Base-by-base conservation (phyloP, 768 basidiomycete species). In the Psilocybe tampanensis region DNA sequence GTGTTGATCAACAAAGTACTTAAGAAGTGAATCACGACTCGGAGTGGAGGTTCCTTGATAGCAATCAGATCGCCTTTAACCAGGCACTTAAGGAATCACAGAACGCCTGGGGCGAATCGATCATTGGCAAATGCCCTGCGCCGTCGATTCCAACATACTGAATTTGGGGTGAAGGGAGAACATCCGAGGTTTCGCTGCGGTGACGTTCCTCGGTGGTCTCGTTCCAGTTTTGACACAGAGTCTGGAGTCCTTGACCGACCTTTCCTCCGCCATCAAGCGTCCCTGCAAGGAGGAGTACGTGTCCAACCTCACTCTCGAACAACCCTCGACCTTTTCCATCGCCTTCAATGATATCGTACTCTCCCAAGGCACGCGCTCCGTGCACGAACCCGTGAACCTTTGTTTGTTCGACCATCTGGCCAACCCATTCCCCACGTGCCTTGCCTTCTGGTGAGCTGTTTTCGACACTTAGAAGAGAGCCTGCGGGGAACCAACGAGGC, bases 121-220 rank as follows among this genome's bases (percentile, higher is more conserved):
- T 68, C 81, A 84, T 82, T 0, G 82, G 82, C 7, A 84, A 62
- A 70, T 84, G 80, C 0, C 81, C 81, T 0, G 78, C 69, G 7
- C 65, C 65, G 17, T 66, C 68, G 8, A 84, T 71, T 33, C 69
- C 70, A 18, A 63, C 67, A 57, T 71, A 77, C 24, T 68, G 63
- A 13, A 78, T 65, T 29, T 29, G 29, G 29, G 29, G 29, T 29
- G 5, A 4, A 29, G 29, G 29, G 9, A 9, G 29, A 4, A 29
- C 29, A 9, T 29, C 9, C 29, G 29, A 29, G 9, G 9, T 9
- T 29, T 29, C 29, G 4, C 5, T 29, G 9, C 9, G 29, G 29
- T 29, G 29, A 9, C 29, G 29, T 29, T 29, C 5, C 29, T 29
- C 29, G 29, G 9, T 29, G 29, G 29, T 5, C 29, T 29, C 29